A percentile compares a stretch with the other conserved stretches of the same genome.
phyloP scores from a whole-genome alignment of 2,329 filamentous ascomycete species.

The Neocatenulostroma microsporum region DNA sequence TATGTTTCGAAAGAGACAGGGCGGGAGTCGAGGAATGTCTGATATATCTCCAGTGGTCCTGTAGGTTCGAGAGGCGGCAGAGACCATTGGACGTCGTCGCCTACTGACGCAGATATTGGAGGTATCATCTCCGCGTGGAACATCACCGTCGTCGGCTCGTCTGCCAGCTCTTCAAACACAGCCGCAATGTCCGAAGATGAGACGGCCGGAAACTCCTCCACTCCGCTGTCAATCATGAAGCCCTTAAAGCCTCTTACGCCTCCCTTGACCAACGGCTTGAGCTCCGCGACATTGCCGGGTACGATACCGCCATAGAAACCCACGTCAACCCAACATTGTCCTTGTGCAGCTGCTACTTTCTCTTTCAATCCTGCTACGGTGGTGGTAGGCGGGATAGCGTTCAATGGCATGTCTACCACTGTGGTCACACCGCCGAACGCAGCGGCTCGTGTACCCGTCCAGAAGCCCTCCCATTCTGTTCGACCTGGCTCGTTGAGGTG shows the following conservation, averaged over 20 bases:
- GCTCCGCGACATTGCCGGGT: constrained; percentile 73
- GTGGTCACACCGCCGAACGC: constrained; percentile 95
- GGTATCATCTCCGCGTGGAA: constrained; percentile 99
- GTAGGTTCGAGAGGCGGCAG: constrained; percentile 59
- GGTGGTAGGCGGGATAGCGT: constrained; percentile 93
- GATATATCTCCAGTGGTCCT: constrained; percentile 69
- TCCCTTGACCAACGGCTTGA: constrained; percentile 71
- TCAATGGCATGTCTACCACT: constrained; percentile 94
- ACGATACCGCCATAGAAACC: constrained; percentile 95
- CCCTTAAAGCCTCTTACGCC: constrained; percentile 96
- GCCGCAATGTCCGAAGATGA: constrained; percentile 67
- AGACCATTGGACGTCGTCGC: constrained; percentile 65
- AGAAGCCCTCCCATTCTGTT: constrained; percentile 98
- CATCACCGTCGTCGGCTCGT: constrained; percentile 85
- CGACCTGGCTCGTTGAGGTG: constrained; percentile 95
- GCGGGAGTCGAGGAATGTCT: constrained; percentile 84
- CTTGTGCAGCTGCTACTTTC: constrained; percentile 75
- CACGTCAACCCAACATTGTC: constrained; percentile 97
- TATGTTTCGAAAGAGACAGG: constrained; percentile 86
- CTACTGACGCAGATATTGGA: constrained; percentile 70
- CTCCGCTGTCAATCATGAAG: constrained; percentile 93
- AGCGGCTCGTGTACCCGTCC: constrained; percentile 85
- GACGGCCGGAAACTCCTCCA: constrained; percentile 94
- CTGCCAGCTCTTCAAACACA: constrained; percentile 72
- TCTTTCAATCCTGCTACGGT: constrained; percentile 73